Base-by-base conservation (phyloP, 1,284 basidiomycete genomes). In the Cystobasidium slooffiae region DNA sequence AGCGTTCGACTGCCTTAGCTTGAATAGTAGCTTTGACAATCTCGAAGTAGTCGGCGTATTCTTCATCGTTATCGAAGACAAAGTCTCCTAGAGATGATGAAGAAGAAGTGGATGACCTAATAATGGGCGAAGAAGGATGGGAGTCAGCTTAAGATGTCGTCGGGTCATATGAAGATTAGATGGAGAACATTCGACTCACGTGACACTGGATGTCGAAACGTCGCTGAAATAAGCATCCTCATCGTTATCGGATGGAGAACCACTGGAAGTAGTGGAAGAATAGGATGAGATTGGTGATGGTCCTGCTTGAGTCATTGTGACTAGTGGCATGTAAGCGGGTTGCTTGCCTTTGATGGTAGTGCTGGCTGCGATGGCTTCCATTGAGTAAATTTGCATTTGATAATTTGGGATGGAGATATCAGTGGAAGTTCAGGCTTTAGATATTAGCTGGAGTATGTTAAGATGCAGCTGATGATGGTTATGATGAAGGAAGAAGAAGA, bases 211-310 rank as follows among this genome's bases (percentile, higher is more conserved):
- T 10, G 46, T 37, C 41, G 70, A 65, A 4, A 55, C 62, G 52
- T 73, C 70, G 41, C 59, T 64, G 52, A 66, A 73, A 52, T 73
- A 73, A 39, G 63, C 41, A 41, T 73, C 62, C 46, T 73, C 70
- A 3, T 66, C 70, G 43, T 65, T 58, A 24, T 73, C 70, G n/a
- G 56, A 61, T 10, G 68, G 56, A 20, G 58, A 59, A 49, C 55
- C 64, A 14, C 47, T 56, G 24, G 68, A 70, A 61, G 43, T 37
- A 18, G 53, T 22, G 12, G 68, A 56, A 47, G 47, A 59, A 43
- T 55, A 61, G 22, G 56, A 59, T 39, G 68, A 39, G 52, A 10
- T 24, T 16, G 31, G 62, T 44, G 59, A 41, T 62, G 16, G 31
- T 31, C 31, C 31, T 31, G 31, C 37, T 66, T 55, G 66, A 41